A percentile compares a stretch with the other conserved stretches of the same genome.
Evolutionary conservation across 2,329 filamentous ascomycete genomes (phyloP).

Genomic region (Thelonectria olida): DNA sequence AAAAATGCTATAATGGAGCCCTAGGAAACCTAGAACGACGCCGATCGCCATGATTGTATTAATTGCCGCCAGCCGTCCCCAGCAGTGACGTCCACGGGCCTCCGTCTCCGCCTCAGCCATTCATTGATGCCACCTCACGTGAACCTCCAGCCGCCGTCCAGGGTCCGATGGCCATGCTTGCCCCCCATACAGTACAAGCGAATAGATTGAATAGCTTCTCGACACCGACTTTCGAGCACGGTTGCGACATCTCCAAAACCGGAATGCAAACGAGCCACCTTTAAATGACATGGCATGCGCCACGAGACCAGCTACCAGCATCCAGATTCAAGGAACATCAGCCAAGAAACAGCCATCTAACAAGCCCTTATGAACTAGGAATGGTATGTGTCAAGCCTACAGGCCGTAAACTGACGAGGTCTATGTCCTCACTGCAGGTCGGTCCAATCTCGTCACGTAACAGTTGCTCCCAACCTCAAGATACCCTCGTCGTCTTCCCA

Average conservation of each 20-base stretch:
- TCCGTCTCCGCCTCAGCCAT: conserved; percentile 10
- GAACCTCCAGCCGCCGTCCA: conserved; percentile 16
- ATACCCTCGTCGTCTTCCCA: conserved; percentile 20
- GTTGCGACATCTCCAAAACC: conserved; percentile 14
- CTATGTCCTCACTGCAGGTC: conserved; percentile 15
- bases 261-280: conserved; percentile 16
- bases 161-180: conserved; percentile 19
- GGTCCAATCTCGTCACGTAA: conserved; percentile 1
- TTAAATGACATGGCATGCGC: conserved; percentile 11
- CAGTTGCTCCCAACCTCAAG: conserved; percentile 18
- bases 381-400: conserved; percentile 32
- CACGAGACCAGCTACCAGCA: neutral
- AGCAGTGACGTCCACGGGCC: too few relatives aligned
- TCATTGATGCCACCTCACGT: conserved; percentile 13
- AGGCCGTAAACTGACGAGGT: conserved; percentile 29
- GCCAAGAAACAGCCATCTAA: neutral
- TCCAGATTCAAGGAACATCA: neutral
- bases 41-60: conserved; percentile 9
- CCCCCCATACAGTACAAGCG: conserved; percentile 20
- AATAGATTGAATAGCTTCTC: conserved; percentile 17
- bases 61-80: conserved; percentile 16
- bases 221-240: conserved; percentile 37
- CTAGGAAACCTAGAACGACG: neutral
- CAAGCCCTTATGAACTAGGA: conserved; percentile 3
- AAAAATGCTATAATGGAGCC: conserved; percentile 1